A percentile compares a stretch with the other conserved stretches of the same genome.
These are phyloP conservation scores for Colletotrichum caudatum DNA, from an alignment of 2,329 filamentous ascomycete species.

Conservation along the genomic window DNA sequence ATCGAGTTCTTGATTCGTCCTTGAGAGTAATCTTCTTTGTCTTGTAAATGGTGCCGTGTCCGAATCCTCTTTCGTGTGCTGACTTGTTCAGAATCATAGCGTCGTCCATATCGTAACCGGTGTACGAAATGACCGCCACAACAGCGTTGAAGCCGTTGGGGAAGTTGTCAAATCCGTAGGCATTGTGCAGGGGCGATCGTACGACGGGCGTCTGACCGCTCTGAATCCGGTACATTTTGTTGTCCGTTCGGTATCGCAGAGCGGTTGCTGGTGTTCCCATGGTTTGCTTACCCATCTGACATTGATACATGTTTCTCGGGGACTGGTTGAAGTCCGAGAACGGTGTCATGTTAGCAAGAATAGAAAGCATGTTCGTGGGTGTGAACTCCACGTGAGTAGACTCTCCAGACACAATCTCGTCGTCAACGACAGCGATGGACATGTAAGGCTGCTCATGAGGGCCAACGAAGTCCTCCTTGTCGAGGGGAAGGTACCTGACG, in stretches of 20 bases:
- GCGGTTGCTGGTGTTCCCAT: slow-evolving; percentile 97
- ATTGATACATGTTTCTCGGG: slow-evolving; percentile 98
- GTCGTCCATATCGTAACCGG: slow-evolving; percentile 99
- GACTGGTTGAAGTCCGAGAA: slow-evolving; percentile 99
- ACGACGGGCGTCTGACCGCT: slow-evolving; percentile 97
- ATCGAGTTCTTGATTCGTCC: slow-evolving; percentile 77
- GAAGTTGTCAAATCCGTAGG: slow-evolving; percentile 97
- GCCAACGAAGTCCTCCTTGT: slow-evolving; percentile 88
- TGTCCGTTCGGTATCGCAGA: slow-evolving; percentile 88
- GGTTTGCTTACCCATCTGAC: slow-evolving; percentile 99
- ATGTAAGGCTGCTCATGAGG: slow-evolving; percentile 98
- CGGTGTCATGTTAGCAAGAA: slow-evolving; percentile 97
- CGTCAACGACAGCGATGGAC: slow-evolving; percentile 93
- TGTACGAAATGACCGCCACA: slow-evolving; percentile 98
- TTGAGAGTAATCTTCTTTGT: slow-evolving; percentile 91
- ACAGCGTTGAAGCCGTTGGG: slow-evolving; percentile 96
- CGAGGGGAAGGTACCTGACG: slow-evolving; percentile 90
- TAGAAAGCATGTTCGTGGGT: slow-evolving; percentile 96
- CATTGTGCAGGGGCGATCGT: slow-evolving; percentile 90
- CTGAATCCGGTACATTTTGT: slow-evolving; percentile 95
- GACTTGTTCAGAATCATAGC: slow-evolving; percentile 99
- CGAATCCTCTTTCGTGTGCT: slow-evolving; percentile 94
- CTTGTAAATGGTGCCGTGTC: slow-evolving; percentile 97
- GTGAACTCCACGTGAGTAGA: slow-evolving; percentile 95
- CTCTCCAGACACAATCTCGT: slow-evolving; percentile 87